Base-by-base conservation (phyloP, 306 rosid genomes). In the Vigna unguiculata region DNA sequence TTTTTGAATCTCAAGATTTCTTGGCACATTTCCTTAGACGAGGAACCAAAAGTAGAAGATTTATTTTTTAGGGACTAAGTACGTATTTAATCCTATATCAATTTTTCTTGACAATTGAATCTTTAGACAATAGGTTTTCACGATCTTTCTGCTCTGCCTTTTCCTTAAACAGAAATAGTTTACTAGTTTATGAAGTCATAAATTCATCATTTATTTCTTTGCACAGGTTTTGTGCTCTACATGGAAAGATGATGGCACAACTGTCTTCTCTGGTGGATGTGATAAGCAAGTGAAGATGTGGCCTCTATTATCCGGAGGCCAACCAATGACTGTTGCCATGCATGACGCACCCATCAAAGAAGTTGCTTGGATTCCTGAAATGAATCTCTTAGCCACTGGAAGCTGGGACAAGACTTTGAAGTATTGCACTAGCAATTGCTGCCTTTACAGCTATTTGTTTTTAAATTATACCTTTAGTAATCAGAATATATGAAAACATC, bases 261-360 rank as follows among this genome's bases (percentile, higher is more conserved):
- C 98, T 32, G 98, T 90, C 63, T 95, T 92, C 82, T 92, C 97
- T 43, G 98, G 97, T 52, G 97, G 98, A 22, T 95, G 98, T 22
- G 98, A 95, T 65, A 95, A 95, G 87, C 97, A 92, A 83, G 98
- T 86, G 11, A 95, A 95, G 78, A 95, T 95, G 97, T 95, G 98
- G 97, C 92, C 98, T 62, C 78, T 86, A 22, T 60, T 87, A 79
- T 88, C 97, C 40, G 97, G 96, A 57, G 90, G 92, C 58, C 97
- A 95, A 81, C 78, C 97, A 40, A 61, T 92, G 86, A 88, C 98
- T 19, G 92, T 90, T 17, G 95, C 97, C 38, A 92, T 90, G 98
- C 98, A 95, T 72, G 98, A 95, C 47, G 93, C 88, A 5, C 97
- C 98, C 5, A 80, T 92, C 43, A 92, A 88, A 81, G 97, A 95